phyloP scores from a whole-genome alignment of 805 yeast genomes.

The Suhomyces sp. region DNA sequence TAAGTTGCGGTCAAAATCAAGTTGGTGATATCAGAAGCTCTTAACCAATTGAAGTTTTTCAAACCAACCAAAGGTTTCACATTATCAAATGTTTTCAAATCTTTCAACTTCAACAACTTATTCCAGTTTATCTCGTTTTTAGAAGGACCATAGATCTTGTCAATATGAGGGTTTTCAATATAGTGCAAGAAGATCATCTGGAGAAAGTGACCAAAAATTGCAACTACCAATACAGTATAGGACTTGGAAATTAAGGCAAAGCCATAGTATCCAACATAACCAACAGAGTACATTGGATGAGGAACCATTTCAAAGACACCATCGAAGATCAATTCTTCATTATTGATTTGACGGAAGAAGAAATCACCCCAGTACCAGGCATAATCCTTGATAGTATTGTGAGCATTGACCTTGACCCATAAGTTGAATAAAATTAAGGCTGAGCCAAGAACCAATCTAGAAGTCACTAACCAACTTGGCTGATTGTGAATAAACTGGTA shows the following conservation, averaged over 20 bases:
- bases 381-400: slow-evolving; percentile 80
- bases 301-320: slow-evolving; percentile 90
- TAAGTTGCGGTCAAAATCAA: slow-evolving; percentile 40
- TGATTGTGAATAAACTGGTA: slow-evolving; percentile 41
- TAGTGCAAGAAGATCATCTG: slow-evolving; percentile 72
- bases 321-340: slow-evolving; percentile 71
- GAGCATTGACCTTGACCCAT: slow-evolving; percentile 87
- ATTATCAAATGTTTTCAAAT: slow-evolving; percentile 42
- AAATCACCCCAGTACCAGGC: slow-evolving; percentile 98
- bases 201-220: slow-evolving; percentile 69
- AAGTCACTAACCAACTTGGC: slow-evolving; percentile 38
- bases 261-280: slow-evolving; percentile 85
- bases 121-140: slow-evolving; percentile 35
- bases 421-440: slow-evolving; percentile 65
- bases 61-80: slow-evolving; percentile 56
- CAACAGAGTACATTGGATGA: slow-evolving; percentile 90
- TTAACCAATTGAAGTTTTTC: slow-evolving; percentile 57
- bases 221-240: slow-evolving; percentile 64
- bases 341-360: slow-evolving; percentile 67
- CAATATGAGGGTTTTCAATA: slow-evolving; percentile 86
- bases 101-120: slow-evolving; percentile 45
- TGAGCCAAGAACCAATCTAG: slow-evolving; percentile 59
- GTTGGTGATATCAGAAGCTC: slow-evolving; percentile 62
- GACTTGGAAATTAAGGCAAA: slow-evolving; percentile 74
- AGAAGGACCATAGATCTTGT: slow-evolving; percentile 65